phyloP scores from a whole-genome alignment of 2,329 filamentous ascomycete species.

The Ophiocordyceps unilateralis region DNA sequence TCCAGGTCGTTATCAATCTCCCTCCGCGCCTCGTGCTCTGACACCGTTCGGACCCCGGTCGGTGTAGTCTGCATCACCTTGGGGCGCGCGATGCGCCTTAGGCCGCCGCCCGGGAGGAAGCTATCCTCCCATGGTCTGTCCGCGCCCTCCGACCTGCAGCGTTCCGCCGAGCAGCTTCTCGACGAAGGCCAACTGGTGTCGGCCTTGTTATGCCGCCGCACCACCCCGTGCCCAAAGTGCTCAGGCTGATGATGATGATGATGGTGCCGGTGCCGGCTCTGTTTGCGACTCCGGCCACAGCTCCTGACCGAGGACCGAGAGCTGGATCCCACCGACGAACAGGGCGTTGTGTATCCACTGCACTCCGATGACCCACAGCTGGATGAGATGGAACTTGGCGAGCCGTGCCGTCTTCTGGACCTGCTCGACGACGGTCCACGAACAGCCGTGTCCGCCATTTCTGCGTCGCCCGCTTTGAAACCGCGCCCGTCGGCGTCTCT shows the following conservation, averaged over 20 bases:
- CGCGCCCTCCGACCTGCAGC: too few relatives aligned
- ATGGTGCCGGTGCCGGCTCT: conserved; percentile 2
- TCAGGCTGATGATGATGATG: background rate
- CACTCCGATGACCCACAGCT: conserved; percentile 1
- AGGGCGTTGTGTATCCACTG: conserved; percentile 5
- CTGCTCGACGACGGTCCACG: background rate
- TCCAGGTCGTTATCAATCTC: background rate
- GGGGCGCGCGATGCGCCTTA: background rate
- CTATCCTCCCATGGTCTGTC: too few relatives aligned
- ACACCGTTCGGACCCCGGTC: background rate
- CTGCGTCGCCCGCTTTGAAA: background rate
- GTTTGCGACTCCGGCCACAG: conserved; percentile 3
- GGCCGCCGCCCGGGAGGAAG: too few relatives aligned
- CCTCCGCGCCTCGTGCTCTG: background rate
- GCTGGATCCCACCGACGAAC: conserved; percentile 6
- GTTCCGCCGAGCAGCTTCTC: background rate
- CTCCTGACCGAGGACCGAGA: background rate
- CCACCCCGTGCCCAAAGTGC: background rate
- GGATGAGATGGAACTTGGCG: conserved; percentile 5
- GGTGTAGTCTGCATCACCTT: background rate
- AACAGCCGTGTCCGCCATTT: background rate
- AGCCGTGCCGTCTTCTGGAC: conserved; percentile 2
- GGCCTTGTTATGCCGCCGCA: background rate
- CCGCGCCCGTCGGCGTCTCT: background rate
- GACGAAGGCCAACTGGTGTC: too few relatives aligned